Evolutionary conservation across 371 early-diverging fungal genomes (phyloP), one percentile per base, ranked within the genome.

Genomic region (Mucor irregularis): DNA sequence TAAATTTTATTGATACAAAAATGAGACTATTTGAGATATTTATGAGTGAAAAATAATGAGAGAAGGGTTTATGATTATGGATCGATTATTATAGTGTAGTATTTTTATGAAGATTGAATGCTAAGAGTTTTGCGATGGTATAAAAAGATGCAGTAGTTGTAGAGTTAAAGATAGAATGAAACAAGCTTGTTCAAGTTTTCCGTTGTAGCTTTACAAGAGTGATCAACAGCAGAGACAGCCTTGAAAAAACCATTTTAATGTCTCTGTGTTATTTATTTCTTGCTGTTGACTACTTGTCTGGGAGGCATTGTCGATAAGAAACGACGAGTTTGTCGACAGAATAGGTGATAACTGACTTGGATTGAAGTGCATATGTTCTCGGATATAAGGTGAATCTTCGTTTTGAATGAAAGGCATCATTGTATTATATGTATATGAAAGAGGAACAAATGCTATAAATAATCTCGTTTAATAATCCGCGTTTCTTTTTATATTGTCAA

Each of bases 111-210:
- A n/a, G n/a, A n/a, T n/a, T n/a, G n/a, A n/a, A n/a, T n/a, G n/a
- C n/a, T n/a, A n/a, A n/a, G n/a, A n/a, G n/a, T n/a, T n/a, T n/a
- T n/a, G n/a, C n/a, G n/a, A n/a, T n/a, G n/a, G n/a, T n/a, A n/a
- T n/a, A n/a, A n/a, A n/a, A n/a, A n/a, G n/a, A n/a, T n/a, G n/a
- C n/a, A n/a, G n/a, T n/a, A n/a, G n/a, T 38, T 46, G 17, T 7
- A 6, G 21, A 9, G 11, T 54, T 55, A 61, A 14, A 61, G 44
- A 50, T 61, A 56, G 38, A 61, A 61, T 8, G 62, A 61, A 22
- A 61, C 56, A 29, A 61, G 51, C 19, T 55, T 61, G 46, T 61
- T 56, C 5, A 61, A 26, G 16, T 56, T 61, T 45, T 61, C 56
- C 3, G 51, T 56, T 8, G 55, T 55, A 7, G 53, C 39, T 25